These are phyloP conservation scores for Sporothrix luriei DNA, from an alignment of 2,329 filamentous ascomycete genomes.

Conservation along the genomic window DNA sequence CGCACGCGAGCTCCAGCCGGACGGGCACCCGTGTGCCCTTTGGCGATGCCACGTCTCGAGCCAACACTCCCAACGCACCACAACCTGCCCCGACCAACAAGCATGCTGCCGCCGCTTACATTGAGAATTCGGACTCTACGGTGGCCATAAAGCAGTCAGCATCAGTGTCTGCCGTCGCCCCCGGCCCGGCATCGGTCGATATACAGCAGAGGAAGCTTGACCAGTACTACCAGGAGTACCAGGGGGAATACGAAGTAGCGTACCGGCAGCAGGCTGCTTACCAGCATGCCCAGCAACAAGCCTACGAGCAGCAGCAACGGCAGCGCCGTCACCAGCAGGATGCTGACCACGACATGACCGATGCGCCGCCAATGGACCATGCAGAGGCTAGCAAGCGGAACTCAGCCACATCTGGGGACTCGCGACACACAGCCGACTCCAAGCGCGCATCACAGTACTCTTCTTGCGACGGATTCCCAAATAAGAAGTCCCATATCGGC, in stretches of 20 bases:
- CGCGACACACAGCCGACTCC: constrained; percentile 39
- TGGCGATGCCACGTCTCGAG: constrained; percentile 40
- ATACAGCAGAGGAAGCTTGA: constrained; percentile 22
- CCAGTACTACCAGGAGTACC: constrained; percentile 26
- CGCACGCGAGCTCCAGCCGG: constrained; percentile 33
- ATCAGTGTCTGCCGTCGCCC: constrained; percentile 21
- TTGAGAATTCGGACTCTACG: constrained; percentile 28
- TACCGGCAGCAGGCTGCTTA: constrained; percentile 24
- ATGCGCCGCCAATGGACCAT: constrained; percentile 23
- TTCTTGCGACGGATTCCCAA: constrained; percentile 40
- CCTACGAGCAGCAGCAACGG: constrained; percentile 19
- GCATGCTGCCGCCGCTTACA: constrained; percentile 20
- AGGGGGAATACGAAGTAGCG: constrained; percentile 21
- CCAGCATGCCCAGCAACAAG: constrained; percentile 21
- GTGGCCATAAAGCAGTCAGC: constrained; percentile 11
- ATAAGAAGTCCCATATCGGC: constrained; percentile 73
- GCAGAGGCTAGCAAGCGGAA: constrained; percentile 37
- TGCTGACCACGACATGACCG: constrained; percentile 17
- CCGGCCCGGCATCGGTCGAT: not conserved
- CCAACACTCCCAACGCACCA: constrained; percentile 37
- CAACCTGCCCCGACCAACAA: constrained; percentile 31
- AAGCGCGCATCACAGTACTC: constrained; percentile 47
- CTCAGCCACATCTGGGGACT: constrained; percentile 43
- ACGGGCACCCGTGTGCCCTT: constrained; percentile 39
- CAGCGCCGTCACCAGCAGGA: constrained; percentile 15